Evolutionary conservation across 768 basidiomycete genomes (phyloP), one percentile per base, ranked within the genome.

Genomic region (Russula ochroleuca): DNA sequence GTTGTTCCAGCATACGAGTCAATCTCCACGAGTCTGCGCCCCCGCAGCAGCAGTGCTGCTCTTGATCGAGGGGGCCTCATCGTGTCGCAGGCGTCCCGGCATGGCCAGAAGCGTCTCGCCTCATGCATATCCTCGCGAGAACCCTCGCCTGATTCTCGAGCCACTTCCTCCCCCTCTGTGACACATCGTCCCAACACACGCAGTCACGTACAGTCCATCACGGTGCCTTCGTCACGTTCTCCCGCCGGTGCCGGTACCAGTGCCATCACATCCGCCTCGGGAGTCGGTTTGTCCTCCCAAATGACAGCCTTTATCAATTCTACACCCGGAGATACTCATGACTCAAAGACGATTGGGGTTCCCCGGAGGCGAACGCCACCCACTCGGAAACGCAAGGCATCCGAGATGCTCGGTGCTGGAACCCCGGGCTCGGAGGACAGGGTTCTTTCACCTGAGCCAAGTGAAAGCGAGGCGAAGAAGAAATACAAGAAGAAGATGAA

Each of bases 401-500:
- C 59, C 14, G 64, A 65, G 53, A 65, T 65, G 64, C 53, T 61
- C 48, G 64, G 59, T 15, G 33, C 61, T 25, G 57, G 48, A 3
- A 61, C 64, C 0, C 64, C 64, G 23, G 64, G 54, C 2, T 65
- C 64, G 23, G 64, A 64, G 13, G 63, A 59, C 5, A 54, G 53
- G 31, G 63, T 38, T 0, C 3, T 61, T 14, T 65, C 64, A 23
- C 59, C 59, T 2, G 64, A 65, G 14, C 64, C 64, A 31, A 65
- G 64, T 35, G 64, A 65, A 41, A 65, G 59, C 48, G 64, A 65
- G 54, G 64, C 64, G 5, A 65, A 65, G 48, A 65, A 65, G 33
- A 66, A 66, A 21, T 66, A 66, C 51, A 66, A 66, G 55, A 66
- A 66, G 37, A 66, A 63, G 56, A 66, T 66, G 65, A 66, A 66